A percentile compares a stretch with the other conserved stretches of the same genome.
Conservation (phyloP, 2,329 filamentous ascomycete genomes). For the Colletotrichum agaves region DNA sequence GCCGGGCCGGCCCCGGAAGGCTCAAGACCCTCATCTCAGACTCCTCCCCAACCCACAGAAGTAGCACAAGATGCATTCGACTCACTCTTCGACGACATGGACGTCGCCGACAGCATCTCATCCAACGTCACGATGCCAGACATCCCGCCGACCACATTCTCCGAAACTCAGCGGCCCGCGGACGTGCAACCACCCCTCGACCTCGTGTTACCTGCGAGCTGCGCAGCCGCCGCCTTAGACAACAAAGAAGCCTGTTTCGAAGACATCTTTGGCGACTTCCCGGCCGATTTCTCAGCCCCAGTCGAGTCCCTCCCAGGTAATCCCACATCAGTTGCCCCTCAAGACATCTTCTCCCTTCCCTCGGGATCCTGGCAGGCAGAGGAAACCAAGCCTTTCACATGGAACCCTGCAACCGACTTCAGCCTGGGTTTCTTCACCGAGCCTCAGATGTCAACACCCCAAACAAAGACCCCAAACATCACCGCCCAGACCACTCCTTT, state of each 20-base stretch:
- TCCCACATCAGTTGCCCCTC: neutral
- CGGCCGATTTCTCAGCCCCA: neutral
- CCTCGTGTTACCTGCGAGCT: neutral
- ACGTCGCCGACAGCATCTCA: neutral
- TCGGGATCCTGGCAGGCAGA: constrained; percentile 1
- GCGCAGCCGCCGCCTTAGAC: neutral
- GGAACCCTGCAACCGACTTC: neutral
- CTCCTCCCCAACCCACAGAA: neutral
- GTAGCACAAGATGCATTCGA: neutral
- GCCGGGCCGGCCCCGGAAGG: constrained; percentile 8
- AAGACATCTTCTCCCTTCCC: neutral
- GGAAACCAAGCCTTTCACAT: neutral
- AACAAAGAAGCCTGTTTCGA: constrained; percentile 14
- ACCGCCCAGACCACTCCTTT: neutral
- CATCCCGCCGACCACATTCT: no score
- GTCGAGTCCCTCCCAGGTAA: constrained; percentile 1
- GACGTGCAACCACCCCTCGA: neutral
- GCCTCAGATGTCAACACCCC: neutral
- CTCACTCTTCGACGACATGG: neutral
- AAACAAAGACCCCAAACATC: neutral
- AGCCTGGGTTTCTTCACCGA: neutral
- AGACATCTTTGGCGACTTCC: neutral
- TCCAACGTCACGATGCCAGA: neutral
- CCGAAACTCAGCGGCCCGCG: neutral
- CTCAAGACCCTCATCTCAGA: neutral